A percentile compares a stretch with the other conserved stretches of the same genome.
Evolutionary conservation across 805 yeast genomes (phyloP).

Genomic region (Scheffersomyces lignosus): DNA sequence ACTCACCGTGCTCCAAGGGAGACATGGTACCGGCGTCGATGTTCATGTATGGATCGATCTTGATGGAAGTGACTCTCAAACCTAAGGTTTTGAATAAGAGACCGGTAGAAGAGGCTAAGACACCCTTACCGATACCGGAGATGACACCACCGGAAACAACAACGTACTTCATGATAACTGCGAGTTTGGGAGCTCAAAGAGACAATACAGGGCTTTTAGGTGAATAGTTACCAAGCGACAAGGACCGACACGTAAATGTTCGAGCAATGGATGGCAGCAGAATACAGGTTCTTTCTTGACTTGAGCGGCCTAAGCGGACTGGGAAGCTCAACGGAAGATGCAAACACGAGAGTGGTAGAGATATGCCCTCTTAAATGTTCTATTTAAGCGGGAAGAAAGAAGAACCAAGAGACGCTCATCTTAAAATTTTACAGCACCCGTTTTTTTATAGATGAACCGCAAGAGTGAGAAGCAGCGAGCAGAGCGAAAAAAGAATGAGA

Average conservation of each 20-base stretch:
- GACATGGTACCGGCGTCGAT: conserved; percentile 99
- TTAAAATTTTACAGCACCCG: background rate
- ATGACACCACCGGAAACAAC: conserved; percentile 99
- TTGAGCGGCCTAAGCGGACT: no score
- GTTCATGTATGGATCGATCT: conserved; percentile 98
- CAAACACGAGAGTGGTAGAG: conserved; percentile 12
- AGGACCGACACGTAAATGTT: no score
- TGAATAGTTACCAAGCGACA: no score
- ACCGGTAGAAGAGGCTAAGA: conserved; percentile 95
- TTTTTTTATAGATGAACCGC: conserved; percentile 6
- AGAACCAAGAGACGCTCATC: conserved; percentile 4
- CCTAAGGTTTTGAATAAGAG: conserved; percentile 91
- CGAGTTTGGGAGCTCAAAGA: conserved; percentile 1
- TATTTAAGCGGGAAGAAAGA: conserved; percentile 49
- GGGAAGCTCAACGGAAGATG: no score
- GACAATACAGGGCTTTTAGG: no score
- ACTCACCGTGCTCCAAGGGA: conserved; percentile 98
- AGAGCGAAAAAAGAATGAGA: conserved; percentile 9
- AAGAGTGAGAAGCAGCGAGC: no score
- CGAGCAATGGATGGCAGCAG: no score
- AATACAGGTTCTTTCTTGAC: no score
- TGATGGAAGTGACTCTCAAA: conserved; percentile 92
- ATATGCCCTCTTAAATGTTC: conserved; percentile 43
- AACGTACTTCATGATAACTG: conserved; percentile 86
- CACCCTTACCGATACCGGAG: conserved; percentile 99